Evolutionary conservation across 371 early-diverging fungal species (phyloP), one percentile per base, ranked within the genome.

Genomic region (Coemansia sp.): DNA sequence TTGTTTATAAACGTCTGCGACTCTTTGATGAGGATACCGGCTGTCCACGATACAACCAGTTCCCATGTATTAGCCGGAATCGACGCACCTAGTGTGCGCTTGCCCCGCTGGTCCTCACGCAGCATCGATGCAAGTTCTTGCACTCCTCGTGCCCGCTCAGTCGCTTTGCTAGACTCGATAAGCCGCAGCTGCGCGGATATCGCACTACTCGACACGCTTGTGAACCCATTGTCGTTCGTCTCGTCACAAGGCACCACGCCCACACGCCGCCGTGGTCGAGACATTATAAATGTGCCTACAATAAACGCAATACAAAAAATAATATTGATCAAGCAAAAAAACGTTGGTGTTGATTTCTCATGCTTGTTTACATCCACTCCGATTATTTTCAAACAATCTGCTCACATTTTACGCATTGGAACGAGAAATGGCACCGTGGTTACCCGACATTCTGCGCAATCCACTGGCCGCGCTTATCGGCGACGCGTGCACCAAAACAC

Each of bases 391-490:
- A 24, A 24, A 24, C 24, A 24, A 24, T 24, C 24, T 24, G 24
- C 24, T 24, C 24, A 24, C 24, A 24, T 24, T 45, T 16, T 45
- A 16, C 45, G 45, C 45, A 45, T 45, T 45, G 16, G 1, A 4
- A 14, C 45, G 53, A 21, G 31, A 37, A 26, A 54, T 54, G 55
- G 59, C 66, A 7, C 64, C 67, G 14, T 80, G 75, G 76, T 67
- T 77, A 37, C 81, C 81, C 11, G 58, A 40, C 13, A 11, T 81
- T 52, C 50, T 81, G 26, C 73, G 81, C 55, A 66, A 57, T 13
- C 89, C 90, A 1, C 69, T 84, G 26, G 85, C 85, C 3, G 82
- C 82, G 42, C 75, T 93, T 16, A 81, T 91, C 63, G 91, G 90
- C 42, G 85, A 89, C 13, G 73, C 69, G 42, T 92, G 93, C 79